phyloP scores from a whole-genome alignment of 257 asterid species.

The Solanum dulcamara region DNA sequence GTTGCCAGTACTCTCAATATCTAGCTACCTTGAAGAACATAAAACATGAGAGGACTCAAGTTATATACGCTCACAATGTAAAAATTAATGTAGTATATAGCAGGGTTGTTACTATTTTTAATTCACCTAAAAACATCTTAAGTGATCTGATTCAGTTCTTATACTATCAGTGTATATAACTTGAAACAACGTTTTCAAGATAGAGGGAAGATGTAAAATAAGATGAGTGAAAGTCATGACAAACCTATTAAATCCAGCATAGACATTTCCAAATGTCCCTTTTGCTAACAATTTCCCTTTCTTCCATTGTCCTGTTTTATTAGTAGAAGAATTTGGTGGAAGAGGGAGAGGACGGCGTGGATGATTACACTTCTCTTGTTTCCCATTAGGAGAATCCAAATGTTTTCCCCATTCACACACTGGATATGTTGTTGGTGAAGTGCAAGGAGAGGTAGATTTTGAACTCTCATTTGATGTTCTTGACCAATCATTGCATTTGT shows the following conservation, averaged over 20 bases:
- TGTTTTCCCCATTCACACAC: not conserved
- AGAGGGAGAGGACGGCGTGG: constrained; percentile 11
- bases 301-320: constrained; percentile 25
- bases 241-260: constrained; percentile 57
- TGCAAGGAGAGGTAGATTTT: not conserved
- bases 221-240: not conserved
- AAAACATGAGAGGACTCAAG: not conserved
- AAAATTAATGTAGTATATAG: not conserved
- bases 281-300: constrained; percentile 56
- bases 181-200: not conserved
- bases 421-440: constrained; percentile 2
- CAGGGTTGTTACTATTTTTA: too few relatives aligned
- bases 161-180: not conserved
- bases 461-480: not conserved
- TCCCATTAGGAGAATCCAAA: not conserved
- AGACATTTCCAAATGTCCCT: constrained; percentile 66
- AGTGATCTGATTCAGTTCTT: too few relatives aligned
- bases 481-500: not conserved
- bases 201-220: not conserved
- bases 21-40: not conserved
- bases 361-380: not conserved
- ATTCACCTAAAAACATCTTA: too few relatives aligned
- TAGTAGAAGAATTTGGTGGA: constrained; percentile 7
- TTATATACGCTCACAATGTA: not conserved
- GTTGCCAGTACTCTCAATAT: not conserved